Base-by-base conservation (phyloP, 2,329 filamentous ascomycete genomes). In the Hypoxylon sp. region DNA sequence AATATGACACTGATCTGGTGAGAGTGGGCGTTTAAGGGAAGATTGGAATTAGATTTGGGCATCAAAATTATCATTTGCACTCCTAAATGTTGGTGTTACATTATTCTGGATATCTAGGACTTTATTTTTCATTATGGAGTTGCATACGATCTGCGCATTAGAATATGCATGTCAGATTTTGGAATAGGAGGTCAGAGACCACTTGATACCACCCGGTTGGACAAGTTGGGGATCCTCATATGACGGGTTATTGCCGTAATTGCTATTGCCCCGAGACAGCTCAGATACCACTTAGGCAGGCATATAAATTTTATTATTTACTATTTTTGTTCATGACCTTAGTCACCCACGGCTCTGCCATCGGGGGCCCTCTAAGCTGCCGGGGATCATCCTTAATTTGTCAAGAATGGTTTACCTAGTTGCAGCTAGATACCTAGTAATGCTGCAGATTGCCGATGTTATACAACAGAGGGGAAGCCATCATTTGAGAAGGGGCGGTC, bases 181-280 rank as follows among this genome's bases (percentile, higher is more conserved):
- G 50, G 61, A 44, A 55, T 62, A 52, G 60, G 66, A 31, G 59
- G 35, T 54, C 53, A 61, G 67, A 42, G 64, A 42, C 39, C 55
- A 59, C 5, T 67, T 58, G 63, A 70, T 61, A 64, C 67, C 55
- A 63, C 67, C 54, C 60, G 46, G 67, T 61, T 67, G 55, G 37
- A 53, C 54, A 29, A 29, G 47, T 31, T 39, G 29, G 29, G 29
- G 52, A 58, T 63, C 55, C 44, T 55, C 39, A 39, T 61, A 62
- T 59, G 60, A 62, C 33, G 46, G 51, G 51, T 61, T 63, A 48
- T 39, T 50, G 37, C 37, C 62, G 48, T 63, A 61, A 64, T 64
- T 47, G 48, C 26, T 53, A 59, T 62, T 48, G 14, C 63, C 63
- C 5, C 14, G 33, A 24, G 52, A 22, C 22, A 54, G 31, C 11